Percentiles rank a stretch among this genome's conserved stretches.
phyloP scores from a whole-genome alignment of 306 rosid species.

The Lathyrus aphaca region DNA sequence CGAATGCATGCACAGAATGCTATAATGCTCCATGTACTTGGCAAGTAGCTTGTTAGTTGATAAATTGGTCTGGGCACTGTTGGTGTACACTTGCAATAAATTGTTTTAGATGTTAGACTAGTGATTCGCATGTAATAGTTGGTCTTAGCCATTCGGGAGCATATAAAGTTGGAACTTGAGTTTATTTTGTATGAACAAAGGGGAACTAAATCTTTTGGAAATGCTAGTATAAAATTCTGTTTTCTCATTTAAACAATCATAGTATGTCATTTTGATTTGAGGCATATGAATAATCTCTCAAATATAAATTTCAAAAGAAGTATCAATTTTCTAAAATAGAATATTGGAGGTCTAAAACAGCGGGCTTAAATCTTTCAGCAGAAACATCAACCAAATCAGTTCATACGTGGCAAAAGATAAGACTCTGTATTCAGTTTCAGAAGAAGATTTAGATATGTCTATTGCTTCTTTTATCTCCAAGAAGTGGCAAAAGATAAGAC shows the following conservation, averaged over 20 bases:
- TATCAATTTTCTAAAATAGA: neutral
- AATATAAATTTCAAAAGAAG: neutral
- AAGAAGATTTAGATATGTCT: no score
- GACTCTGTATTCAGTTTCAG: no score
- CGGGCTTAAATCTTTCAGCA: no score
- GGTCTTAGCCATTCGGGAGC: slow-evolving; percentile 15
- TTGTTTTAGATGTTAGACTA: slow-evolving; percentile 19
- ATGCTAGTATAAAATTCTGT: neutral
- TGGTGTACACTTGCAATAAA: slow-evolving; percentile 6
- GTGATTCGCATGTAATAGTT: neutral
- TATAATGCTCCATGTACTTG: slow-evolving; percentile 87
- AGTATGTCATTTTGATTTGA: neutral
- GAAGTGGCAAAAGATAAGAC: no score
- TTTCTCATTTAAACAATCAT: neutral
- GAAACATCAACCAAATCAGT: no score
- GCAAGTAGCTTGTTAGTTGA: slow-evolving; percentile 43
- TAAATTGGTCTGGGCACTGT: slow-evolving; percentile 2
- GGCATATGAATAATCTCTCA: neutral
- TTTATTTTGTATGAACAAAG: neutral
- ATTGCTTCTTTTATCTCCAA: no score
- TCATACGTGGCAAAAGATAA: no score
- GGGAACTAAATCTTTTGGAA: neutral
- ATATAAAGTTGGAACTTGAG: slow-evolving; percentile 26
- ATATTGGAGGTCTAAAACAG: no score
- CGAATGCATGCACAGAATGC: slow-evolving; percentile 98